Percentiles rank a stretch among this genome's conserved stretches.
Conservation (phyloP, 129 eudicot species). For the Chrysanthemum seticuspe region DNA sequence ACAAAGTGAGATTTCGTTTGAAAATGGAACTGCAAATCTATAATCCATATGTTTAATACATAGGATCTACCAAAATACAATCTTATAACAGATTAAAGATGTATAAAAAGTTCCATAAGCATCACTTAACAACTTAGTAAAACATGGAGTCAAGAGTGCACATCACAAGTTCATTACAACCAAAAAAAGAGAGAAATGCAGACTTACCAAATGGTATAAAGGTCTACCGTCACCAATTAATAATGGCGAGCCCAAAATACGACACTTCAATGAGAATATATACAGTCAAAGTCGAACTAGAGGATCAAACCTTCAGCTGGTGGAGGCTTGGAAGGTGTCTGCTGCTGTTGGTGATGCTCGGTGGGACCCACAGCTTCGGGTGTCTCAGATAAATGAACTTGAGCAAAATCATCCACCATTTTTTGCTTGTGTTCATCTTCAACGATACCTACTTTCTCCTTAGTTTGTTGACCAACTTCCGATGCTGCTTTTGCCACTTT, state of each 20-base stretch:
- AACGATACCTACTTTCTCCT: slow-evolving; percentile 59
- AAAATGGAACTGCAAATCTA: too few species aligned
- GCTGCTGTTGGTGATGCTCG: slow-evolving; percentile 21
- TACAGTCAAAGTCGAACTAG: slow-evolving; percentile 33
- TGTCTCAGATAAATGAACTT: slow-evolving; percentile 73
- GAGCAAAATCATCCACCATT: slow-evolving; percentile 64
- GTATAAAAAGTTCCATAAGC: slow-evolving; percentile 8
- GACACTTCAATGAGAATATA: slow-evolving; percentile 2
- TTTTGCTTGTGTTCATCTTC: slow-evolving; percentile 62
- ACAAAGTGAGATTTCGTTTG: too few species aligned
- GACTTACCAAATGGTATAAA: background rate
- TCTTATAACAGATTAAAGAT: too few species aligned
- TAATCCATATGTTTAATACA: too few species aligned
- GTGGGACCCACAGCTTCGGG: slow-evolving; percentile 43
- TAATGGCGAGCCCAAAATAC: background rate
- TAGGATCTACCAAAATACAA: too few species aligned
- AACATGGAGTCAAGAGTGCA: slow-evolving; percentile 18
- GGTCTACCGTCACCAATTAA: background rate
- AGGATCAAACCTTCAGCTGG: slow-evolving; percentile 71
- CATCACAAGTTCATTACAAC: background rate
- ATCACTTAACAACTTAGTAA: slow-evolving; percentile 12
- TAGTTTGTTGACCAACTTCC: slow-evolving; percentile 78
- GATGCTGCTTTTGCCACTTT: slow-evolving; percentile 70
- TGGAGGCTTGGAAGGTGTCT: slow-evolving; percentile 44
- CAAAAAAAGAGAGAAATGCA: background rate